Conservation (phyloP, 2,329 filamentous ascomycete genomes). For the Pseudofabraea citricarpa region DNA sequence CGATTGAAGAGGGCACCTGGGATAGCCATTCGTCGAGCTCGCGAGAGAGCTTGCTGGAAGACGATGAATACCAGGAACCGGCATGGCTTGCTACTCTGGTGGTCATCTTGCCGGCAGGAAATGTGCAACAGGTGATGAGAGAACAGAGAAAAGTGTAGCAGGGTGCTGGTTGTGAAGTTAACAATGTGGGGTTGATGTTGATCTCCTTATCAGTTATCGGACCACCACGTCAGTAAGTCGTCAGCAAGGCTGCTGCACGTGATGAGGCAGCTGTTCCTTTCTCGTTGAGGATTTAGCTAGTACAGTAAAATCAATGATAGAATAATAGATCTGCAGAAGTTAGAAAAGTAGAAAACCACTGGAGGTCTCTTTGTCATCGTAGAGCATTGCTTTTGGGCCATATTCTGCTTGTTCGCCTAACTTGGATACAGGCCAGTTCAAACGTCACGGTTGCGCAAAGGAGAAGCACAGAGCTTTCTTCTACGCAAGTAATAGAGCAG, state of each 20-base stretch:
- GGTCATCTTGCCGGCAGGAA: conserved; percentile 21
- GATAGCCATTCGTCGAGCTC: conserved; percentile 75
- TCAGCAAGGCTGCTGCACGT: background rate
- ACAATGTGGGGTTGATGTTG: background rate
- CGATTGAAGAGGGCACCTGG: conserved; percentile 61
- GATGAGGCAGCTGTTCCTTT: background rate
- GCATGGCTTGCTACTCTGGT: conserved; percentile 67
- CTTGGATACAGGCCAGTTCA: no score
- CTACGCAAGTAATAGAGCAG: no score
- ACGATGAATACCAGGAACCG: conserved; percentile 78
- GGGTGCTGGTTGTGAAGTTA: background rate
- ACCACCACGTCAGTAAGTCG: background rate
- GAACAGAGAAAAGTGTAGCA: background rate
- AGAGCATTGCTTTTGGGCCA: no score
- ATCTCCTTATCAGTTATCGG: background rate
- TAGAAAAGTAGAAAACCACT: no score
- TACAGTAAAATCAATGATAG: no score
- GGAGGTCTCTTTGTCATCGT: no score
- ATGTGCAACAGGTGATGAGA: background rate
- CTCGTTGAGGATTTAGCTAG: no score
- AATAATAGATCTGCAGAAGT: no score
- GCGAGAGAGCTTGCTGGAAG: conserved; percentile 50
- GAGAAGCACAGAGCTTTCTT: no score
- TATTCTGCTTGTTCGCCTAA: no score
- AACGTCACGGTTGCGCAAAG: no score